Evolutionary conservation across 495 filamentous ascomycete species (phyloP), one percentile per base, ranked within the genome.

Genomic region (Niebla homalea): DNA sequence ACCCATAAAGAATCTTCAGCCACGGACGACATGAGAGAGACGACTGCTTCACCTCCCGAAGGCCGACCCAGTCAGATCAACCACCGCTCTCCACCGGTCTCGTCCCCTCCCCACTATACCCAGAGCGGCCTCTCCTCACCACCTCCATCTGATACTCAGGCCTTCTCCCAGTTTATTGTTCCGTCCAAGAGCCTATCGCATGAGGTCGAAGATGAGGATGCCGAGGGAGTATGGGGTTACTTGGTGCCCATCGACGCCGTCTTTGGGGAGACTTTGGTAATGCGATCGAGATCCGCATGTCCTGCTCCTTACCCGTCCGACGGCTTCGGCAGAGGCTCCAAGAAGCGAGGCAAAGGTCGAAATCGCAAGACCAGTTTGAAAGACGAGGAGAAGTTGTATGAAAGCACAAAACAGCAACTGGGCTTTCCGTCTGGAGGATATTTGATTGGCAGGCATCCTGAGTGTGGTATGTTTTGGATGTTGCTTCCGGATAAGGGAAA

Each of bases 191-290:
- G 79, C 32, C 76, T 87, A 20, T 83, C 84, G 7, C 80, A 87
- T 45, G 86, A 89, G 37, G 87, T 93, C 0, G 76, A 85, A 43
- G 87, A 96, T 61, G 85, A 88, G 59, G 81, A 86, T 57, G 86
- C 79, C 18, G 87, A 95, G 59, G 87, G 87, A 8, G 87, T 96
- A 2, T 98, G 92, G 93, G 92, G 92, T 12, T 98, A 98, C 56
- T 70, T 98, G 5, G 76, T 94, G 50, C 87, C 90, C 15, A 63
- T 95, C 19, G 79, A 89, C 61, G 72, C 76, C 25, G 73, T 74
- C 36, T 76, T 81, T 44, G 80, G 76, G 15, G 76, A 81, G n/a
- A 69, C 79, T 21, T 69, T 93, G 36, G 85, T 94, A 8, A 61
- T 95, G 60, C 81, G 72, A 63, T 83, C 74, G 54, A 72, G 87